Conservation (phyloP, 768 basidiomycete species). For the Gloeophyllum trabeum region DNA sequence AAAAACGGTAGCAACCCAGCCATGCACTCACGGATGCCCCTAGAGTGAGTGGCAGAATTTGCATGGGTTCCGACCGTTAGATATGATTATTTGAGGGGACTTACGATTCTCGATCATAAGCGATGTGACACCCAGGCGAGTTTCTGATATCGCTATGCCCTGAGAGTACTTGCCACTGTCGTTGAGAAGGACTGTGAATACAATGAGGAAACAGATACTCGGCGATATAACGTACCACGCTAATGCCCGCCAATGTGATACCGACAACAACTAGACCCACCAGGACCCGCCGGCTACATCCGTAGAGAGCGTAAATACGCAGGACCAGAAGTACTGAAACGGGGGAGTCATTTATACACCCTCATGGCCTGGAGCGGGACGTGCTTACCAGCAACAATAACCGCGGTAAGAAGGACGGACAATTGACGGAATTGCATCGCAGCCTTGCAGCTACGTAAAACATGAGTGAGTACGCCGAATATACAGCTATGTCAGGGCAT, state of each 20-base stretch:
- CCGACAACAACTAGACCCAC: conserved; percentile 21
- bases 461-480: no score
- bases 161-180: no score
- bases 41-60: conserved; percentile 3
- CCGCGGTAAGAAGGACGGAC: not conserved
- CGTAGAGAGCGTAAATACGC: conserved; percentile 40
- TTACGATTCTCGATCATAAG: no score
- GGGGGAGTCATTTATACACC: no score
- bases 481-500: no score
- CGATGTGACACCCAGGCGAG: no score
- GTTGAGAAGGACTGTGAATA: no score
- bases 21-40: conserved; percentile 12
- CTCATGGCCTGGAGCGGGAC: not conserved
- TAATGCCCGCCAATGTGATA: conserved; percentile 17
- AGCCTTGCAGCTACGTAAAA: not conserved
- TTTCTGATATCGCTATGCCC: no score
- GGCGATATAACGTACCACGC: conserved; percentile 32
- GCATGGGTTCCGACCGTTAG: no score
- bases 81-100: no score
- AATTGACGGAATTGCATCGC: not conserved
- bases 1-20: not conserved
- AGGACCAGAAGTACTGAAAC: conserved; percentile 29
- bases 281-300: conserved; percentile 25
- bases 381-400: not conserved
- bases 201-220: no score